A percentile compares a stretch with the other conserved stretches of the same genome.
phyloP scores from a whole-genome alignment of 352 stramenopile species.

The Saprolegnia parasitica region DNA sequence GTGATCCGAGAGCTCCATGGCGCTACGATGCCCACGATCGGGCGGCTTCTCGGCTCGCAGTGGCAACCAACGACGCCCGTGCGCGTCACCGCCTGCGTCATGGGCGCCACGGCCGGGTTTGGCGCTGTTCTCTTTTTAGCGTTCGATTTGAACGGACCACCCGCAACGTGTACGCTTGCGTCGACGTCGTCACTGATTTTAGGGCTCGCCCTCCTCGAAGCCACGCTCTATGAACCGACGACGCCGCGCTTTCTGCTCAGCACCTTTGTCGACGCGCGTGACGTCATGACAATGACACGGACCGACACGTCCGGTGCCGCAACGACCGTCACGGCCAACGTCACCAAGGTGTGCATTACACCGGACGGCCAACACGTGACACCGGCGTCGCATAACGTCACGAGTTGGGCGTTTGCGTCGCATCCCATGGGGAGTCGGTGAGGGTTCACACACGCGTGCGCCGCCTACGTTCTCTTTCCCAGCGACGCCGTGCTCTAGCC shows the following conservation, averaged over 20 bases:
- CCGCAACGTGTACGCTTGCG: background rate
- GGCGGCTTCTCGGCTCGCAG: background rate
- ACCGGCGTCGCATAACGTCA: background rate
- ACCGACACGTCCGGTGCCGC: background rate
- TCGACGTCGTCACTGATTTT: background rate
- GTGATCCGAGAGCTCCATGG: background rate
- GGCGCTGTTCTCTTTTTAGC: background rate
- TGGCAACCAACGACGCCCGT: background rate
- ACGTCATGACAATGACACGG: background rate
- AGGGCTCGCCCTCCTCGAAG: background rate
- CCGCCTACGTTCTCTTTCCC: background rate
- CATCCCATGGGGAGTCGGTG: background rate
- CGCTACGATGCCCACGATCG: background rate
- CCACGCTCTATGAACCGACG: background rate
- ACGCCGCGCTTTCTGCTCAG: background rate
- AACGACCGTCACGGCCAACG: background rate
- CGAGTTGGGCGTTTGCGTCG: background rate
- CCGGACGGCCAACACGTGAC: background rate
- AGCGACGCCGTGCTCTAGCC: background rate
- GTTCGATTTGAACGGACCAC: background rate
- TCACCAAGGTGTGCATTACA: conserved; percentile 1
- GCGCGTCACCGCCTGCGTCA: background rate
- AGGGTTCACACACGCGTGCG: background rate
- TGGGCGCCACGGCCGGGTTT: background rate
- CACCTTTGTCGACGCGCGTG: background rate